phyloP scores from a whole-genome alignment of 169 alveolate genomes.

The Plasmodium gallinaceum region DNA sequence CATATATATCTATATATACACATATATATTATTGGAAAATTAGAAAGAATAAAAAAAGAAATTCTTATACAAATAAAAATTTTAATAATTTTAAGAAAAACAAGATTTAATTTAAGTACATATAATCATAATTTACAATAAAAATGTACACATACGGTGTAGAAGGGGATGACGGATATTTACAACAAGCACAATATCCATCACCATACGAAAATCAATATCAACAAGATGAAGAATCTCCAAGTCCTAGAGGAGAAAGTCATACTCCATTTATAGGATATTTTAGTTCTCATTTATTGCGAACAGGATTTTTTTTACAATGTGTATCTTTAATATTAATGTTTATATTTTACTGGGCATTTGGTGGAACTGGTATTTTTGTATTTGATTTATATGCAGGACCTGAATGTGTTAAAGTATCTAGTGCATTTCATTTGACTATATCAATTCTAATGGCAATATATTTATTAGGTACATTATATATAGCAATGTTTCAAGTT shows the following conservation, averaged over 20 bases:
- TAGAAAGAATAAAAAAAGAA: not conserved
- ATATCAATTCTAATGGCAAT: constrained; percentile 85
- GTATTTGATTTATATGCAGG: constrained; percentile 89
- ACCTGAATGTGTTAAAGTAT: constrained; percentile 88
- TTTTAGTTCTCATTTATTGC: constrained; percentile 85
- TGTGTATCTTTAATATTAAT: constrained; percentile 84
- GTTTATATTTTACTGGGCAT: constrained; percentile 89
- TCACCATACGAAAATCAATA: constrained; percentile 79
- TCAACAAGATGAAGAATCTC: constrained; percentile 81
- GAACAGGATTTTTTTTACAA: constrained; percentile 87
- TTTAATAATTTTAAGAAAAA: not conserved
- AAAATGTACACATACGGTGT: constrained; percentile 69
- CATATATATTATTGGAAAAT: not conserved
- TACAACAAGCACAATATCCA: constrained; percentile 60
- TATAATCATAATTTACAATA: not conserved
- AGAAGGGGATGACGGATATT: constrained; percentile 63
- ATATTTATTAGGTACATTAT: constrained; percentile 87
- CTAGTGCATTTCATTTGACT: constrained; percentile 87
- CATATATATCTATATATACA: not conserved
- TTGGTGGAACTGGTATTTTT: constrained; percentile 89
- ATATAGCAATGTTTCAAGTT: constrained; percentile 88
- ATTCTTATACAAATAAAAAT: not conserved
- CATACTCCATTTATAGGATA: constrained; percentile 89
- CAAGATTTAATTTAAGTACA: too few species aligned
- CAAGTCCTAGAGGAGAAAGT: constrained; percentile 88